Conservation (phyloP, 495 filamentous ascomycete species). For the Xylaria grammica region DNA sequence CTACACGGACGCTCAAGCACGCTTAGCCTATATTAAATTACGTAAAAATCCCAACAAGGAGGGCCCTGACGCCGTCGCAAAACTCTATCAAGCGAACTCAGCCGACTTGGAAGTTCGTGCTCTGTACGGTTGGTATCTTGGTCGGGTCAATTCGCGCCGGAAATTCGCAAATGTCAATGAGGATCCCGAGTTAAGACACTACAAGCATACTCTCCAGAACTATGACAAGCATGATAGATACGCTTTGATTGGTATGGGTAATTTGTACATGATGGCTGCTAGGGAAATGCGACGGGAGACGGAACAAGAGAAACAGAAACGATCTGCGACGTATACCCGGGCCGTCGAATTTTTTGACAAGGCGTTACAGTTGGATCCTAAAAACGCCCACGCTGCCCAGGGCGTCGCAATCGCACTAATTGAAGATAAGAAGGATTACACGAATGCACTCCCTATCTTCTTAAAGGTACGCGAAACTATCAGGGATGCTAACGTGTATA, state of each 20-base stretch:
- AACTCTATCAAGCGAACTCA: slow-evolving; percentile 79
- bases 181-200: slow-evolving; percentile 88
- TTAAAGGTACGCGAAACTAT: slow-evolving; percentile 86
- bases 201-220: slow-evolving; percentile 92
- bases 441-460: slow-evolving; percentile 80
- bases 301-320: slow-evolving; percentile 87
- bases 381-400: slow-evolving; percentile 95
- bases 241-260: slow-evolving; percentile 94
- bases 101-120: slow-evolving; percentile 88
- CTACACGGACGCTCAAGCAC: slow-evolving; percentile 87
- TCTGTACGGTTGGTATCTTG: slow-evolving; percentile 93
- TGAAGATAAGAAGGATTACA: slow-evolving; percentile 89
- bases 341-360: slow-evolving; percentile 99
- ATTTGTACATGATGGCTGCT: slow-evolving; percentile 81
- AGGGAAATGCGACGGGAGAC: slow-evolving; percentile 92
- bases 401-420: slow-evolving; percentile 92
- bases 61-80: slow-evolving; percentile 80
- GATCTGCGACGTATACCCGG: slow-evolving; percentile 80
- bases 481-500: slow-evolving; percentile 81
- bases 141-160: slow-evolving; percentile 75
- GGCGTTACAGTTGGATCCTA: slow-evolving; percentile 86
- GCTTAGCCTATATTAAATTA: slow-evolving; percentile 86
- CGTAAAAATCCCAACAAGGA: slow-evolving; percentile 83
- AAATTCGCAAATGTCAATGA: slow-evolving; percentile 79
- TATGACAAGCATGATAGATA: slow-evolving; percentile 97